These are phyloP conservation scores for Xenoacremonium recifei DNA, from an alignment of 2,329 filamentous ascomycete species.

Conservation along the genomic window DNA sequence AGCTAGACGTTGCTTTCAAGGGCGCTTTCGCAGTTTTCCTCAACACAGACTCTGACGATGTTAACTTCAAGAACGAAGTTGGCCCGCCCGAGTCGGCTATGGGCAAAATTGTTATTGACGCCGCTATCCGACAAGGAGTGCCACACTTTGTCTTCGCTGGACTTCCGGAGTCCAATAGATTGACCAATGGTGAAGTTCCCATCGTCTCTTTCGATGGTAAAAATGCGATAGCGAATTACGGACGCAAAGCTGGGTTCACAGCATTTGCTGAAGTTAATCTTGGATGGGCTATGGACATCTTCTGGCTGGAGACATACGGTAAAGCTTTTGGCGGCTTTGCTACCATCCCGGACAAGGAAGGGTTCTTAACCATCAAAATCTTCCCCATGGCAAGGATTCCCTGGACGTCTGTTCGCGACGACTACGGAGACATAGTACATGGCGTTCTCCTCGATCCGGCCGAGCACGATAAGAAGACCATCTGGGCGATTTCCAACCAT, in stretches of 20 bases:
- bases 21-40: conserved; percentile 13
- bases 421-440: conserved; percentile 40
- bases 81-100: conserved; percentile 27
- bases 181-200: conserved; percentile 27
- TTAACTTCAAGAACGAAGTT: conserved; percentile 10
- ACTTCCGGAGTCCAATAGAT: conserved; percentile 12
- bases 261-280: no score
- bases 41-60: conserved; percentile 19
- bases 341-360: conserved; percentile 26
- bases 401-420: conserved; percentile 31
- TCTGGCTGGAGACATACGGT: no score
- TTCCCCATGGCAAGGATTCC: conserved; percentile 34
- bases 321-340: no score
- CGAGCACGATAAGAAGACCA: neutral
- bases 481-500: conserved; percentile 2
- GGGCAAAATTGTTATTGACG: conserved; percentile 26
- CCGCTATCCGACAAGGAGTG: conserved; percentile 22
- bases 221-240: no score
- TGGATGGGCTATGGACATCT: no score
- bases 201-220: no score
- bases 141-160: conserved; percentile 27
- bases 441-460: conserved; percentile 33
- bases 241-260: no score
- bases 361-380: conserved; percentile 28
- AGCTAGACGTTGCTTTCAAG: conserved; percentile 8